Evolutionary conservation across 768 basidiomycete species (phyloP).

Genomic region (Tricholoma saponaceum): DNA sequence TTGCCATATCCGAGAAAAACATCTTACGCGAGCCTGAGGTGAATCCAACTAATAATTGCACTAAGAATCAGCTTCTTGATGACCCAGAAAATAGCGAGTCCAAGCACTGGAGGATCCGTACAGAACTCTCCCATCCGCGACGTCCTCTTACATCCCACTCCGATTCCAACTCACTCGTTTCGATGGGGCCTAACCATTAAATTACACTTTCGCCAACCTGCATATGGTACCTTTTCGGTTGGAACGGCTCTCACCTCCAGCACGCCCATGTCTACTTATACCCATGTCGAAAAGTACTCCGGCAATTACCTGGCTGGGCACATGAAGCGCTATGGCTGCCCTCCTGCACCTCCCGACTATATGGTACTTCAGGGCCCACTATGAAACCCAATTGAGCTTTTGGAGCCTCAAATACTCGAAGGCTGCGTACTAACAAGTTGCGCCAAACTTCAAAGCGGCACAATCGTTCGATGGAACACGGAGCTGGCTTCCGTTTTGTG

Average conservation of each 20-base stretch:
- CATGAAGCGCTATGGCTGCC: conserved; percentile 3
- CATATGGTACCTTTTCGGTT: conserved; percentile 14
- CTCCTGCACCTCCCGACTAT: background rate
- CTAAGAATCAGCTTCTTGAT: background rate
- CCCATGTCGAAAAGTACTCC: conserved; percentile 4
- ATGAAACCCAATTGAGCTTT: background rate
- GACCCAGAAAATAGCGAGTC: background rate
- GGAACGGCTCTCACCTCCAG: conserved; percentile 6
- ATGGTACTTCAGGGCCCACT: background rate
- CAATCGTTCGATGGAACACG: background rate
- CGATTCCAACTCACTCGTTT: background rate
- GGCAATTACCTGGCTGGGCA: background rate
- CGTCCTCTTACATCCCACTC: background rate
- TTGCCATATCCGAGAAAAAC: too few species aligned
- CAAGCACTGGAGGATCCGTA: background rate
- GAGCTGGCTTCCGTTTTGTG: background rate
- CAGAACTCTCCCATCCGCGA: background rate
- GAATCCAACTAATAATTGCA: too few species aligned
- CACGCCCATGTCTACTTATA: background rate
- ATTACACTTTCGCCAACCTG: conserved; percentile 14
- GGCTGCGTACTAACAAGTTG: background rate
- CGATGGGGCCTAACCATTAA: conserved; percentile 7
- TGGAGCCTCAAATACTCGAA: background rate
- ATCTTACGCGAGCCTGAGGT: too few species aligned
- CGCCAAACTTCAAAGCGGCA: background rate